phyloP scores from a whole-genome alignment of 2,329 filamentous ascomycete genomes.

The Aspergillus calidoustus region DNA sequence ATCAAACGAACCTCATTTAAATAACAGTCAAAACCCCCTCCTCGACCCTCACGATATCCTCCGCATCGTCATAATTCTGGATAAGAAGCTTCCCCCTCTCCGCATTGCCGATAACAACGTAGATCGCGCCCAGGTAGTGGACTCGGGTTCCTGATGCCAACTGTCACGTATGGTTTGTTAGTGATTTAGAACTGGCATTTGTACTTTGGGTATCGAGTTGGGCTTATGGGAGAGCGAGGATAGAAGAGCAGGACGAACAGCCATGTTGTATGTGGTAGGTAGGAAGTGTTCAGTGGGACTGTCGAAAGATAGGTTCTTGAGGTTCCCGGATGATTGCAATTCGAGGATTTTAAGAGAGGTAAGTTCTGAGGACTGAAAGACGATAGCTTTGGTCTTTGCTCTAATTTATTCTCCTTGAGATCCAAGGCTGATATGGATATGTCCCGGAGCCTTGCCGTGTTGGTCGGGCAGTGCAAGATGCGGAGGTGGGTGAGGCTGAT shows the following conservation, averaged over 20 bases:
- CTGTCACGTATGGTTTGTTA: not conserved
- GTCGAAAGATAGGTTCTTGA: no score
- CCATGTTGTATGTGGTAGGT: not conserved
- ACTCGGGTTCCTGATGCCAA: constrained; percentile 3
- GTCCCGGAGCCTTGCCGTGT: not conserved
- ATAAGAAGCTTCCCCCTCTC: constrained; percentile 6
- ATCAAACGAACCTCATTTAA: not conserved
- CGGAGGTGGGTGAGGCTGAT: not conserved
- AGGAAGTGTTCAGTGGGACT: not conserved
- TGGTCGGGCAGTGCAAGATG: not conserved
- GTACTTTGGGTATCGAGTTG: no score
- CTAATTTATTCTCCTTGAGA: no score
- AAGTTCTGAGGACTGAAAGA: no score
- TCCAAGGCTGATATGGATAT: no score
- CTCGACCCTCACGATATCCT: constrained; percentile 3
- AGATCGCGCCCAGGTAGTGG: constrained; percentile 1
- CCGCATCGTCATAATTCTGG: constrained; percentile 5
- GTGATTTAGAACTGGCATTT: not conserved
- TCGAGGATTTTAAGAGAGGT: no score
- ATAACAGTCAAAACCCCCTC: not conserved
- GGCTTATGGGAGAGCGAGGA: no score
- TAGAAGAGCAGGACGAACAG: not conserved
- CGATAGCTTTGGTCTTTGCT: no score
- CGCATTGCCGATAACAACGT: constrained; percentile 6
- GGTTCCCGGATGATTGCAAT: no score